Evolutionary conservation across 331 rosid species (phyloP).

Genomic region (Spiraea crenata): DNA sequence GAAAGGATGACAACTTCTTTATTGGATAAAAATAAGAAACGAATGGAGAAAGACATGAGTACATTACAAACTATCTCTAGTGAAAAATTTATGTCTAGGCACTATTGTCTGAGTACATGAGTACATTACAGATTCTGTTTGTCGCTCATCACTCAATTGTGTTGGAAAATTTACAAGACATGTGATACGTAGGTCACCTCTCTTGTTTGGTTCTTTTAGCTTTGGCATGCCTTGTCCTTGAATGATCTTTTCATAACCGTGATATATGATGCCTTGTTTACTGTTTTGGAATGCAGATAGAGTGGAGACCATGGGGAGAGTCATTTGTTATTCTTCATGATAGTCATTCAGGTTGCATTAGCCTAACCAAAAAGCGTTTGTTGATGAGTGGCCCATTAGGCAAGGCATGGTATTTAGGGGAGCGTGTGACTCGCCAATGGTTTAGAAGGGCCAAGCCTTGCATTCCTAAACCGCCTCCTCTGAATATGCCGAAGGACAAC

Average conservation of each 20-base stretch:
- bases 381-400: too few species aligned
- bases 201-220: conserved; percentile 39
- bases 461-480: too few species aligned
- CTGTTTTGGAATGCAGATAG: too few species aligned
- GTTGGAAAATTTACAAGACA: conserved; percentile 66
- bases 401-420: too few species aligned
- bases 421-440: too few species aligned
- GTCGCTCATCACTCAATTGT: conserved; percentile 52
- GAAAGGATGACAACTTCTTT: not conserved
- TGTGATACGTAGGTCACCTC: conserved; percentile 72
- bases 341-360: too few species aligned
- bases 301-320: too few species aligned
- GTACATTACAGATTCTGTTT: conserved; percentile 49
- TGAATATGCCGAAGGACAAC: too few species aligned
- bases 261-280: conserved; percentile 56
- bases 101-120: not conserved
- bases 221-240: conserved; percentile 85
- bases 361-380: too few species aligned
- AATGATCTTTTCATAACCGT: conserved; percentile 68
- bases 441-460: too few species aligned
- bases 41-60: not conserved
- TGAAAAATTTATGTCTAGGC: not conserved
- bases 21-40: not conserved
- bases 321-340: too few species aligned
- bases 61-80: not conserved